These are phyloP conservation scores for Teratosphaeria pseudoeucalypti DNA, from an alignment of 2,329 filamentous ascomycete genomes.

Conservation along the genomic window DNA sequence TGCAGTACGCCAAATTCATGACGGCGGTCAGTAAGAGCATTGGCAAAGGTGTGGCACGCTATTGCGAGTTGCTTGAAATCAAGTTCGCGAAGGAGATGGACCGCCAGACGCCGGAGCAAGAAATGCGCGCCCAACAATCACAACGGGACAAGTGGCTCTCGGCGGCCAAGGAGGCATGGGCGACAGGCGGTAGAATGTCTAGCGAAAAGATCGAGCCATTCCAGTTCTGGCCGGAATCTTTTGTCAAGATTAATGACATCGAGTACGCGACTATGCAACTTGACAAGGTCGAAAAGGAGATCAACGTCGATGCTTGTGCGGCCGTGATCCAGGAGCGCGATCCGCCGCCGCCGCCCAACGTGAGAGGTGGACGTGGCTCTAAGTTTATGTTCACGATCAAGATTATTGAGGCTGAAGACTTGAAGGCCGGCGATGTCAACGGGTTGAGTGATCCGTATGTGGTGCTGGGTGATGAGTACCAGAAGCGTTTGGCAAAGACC, in stretches of 20 bases:
- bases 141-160: conserved; percentile 89
- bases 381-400: conserved; percentile 99
- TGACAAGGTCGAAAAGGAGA: conserved; percentile 76
- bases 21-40: conserved; percentile 81
- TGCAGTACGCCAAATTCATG: conserved; percentile 96
- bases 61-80: conserved; percentile 82
- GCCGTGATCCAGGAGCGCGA: conserved; percentile 66
- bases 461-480: conserved; percentile 92
- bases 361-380: conserved; percentile 32
- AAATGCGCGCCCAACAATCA: conserved; percentile 64
- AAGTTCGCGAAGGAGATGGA: conserved; percentile 90
- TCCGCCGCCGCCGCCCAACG: conserved; percentile 57
- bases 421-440: conserved; percentile 95
- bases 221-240: conserved; percentile 89
- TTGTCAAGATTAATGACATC: conserved; percentile 96
- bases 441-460: conserved; percentile 95
- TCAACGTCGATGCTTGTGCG: conserved; percentile 87
- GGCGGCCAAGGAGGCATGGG: conserved; percentile 87
- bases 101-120: conserved; percentile 74
- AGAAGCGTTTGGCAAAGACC: conserved; percentile 91
- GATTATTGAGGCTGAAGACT: conserved; percentile 91
- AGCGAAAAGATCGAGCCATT: conserved; percentile 94
- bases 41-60: conserved; percentile 69
- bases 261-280: conserved; percentile 89
- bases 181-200: conserved; percentile 53